These are phyloP conservation scores for Spizellomyces punctatus DNA, from an alignment of 192 early-diverging fungal species.

Conservation along the genomic window DNA sequence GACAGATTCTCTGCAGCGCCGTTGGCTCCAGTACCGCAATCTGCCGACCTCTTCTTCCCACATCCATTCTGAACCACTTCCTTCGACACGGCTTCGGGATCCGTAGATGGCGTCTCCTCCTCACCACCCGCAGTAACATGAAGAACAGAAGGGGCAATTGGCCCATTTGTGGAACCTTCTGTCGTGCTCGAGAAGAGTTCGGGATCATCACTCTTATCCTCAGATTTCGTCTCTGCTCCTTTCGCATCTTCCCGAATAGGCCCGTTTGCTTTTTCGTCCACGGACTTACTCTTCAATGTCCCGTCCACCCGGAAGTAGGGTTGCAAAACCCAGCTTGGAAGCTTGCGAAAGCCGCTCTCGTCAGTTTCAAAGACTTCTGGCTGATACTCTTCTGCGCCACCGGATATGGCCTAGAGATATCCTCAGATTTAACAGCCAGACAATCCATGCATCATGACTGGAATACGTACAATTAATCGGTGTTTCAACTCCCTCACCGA, in stretches of 20 bases:
- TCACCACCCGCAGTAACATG: background rate
- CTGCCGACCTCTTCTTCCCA: too few relatives aligned
- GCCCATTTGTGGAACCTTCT: background rate
- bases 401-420: slow-evolving; percentile 64
- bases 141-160: slow-evolving; percentile 1
- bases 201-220: background rate
- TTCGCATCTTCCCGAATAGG: background rate
- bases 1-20: too few relatives aligned
- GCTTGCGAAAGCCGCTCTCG: slow-evolving; percentile 55
- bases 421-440: slow-evolving; percentile 59
- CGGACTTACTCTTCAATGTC: slow-evolving; percentile 3
- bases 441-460: slow-evolving; percentile 37
- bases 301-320: slow-evolving; percentile 61
- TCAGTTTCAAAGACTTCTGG: slow-evolving; percentile 44
- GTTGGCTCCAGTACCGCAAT: too few relatives aligned
- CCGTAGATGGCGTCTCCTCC: background rate
- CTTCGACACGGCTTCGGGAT: background rate
- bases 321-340: slow-evolving; percentile 72
- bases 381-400: slow-evolving; percentile 30
- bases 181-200: background rate
- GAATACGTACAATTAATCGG: slow-evolving; percentile 46
- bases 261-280: background rate
- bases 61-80: too few relatives aligned
- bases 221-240: background rate
- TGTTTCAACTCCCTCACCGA: slow-evolving; percentile 61